A percentile compares a stretch with the other conserved stretches of the same genome.
Conservation (phyloP, 768 basidiomycete species). For the Grammothele lineata region DNA sequence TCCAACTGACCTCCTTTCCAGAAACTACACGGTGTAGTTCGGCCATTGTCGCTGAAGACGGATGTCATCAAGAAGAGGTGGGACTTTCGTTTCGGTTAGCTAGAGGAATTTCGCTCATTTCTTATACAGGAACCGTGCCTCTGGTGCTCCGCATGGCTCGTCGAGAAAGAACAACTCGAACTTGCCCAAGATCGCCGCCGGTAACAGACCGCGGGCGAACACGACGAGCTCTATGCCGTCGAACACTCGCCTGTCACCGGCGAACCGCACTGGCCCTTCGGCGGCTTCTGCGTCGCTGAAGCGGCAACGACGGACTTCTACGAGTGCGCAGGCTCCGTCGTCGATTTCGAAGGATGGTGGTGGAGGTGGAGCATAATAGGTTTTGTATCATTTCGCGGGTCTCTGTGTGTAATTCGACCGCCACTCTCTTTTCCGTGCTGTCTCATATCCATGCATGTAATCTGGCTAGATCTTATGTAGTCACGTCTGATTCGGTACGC, state of each 20-base stretch:
- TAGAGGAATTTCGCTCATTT: background rate
- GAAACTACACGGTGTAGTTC: conserved; percentile 95
- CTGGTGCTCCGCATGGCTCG: conserved; percentile 62
- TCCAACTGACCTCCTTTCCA: conserved; percentile 26
- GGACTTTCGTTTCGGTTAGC: conserved; percentile 6
- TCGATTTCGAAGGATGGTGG: conserved; percentile 26
- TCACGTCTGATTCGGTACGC: conserved; percentile 9
- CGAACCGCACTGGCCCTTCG: conserved; percentile 23
- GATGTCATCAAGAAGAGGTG: conserved; percentile 97
- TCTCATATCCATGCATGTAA: conserved; percentile 19
- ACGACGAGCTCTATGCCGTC: conserved; percentile 58
- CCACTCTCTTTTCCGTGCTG: conserved; percentile 32
- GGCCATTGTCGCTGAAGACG: conserved; percentile 92
- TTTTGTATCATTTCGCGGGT: conserved; percentile 22
- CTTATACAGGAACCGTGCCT: conserved; percentile 66
- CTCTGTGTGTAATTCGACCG: conserved; percentile 20
- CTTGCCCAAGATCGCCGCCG: conserved; percentile 73
- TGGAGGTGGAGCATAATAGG: conserved; percentile 14
- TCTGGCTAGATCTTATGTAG: conserved; percentile 21
- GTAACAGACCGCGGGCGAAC: conserved; percentile 65
- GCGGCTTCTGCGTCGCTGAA: conserved; percentile 51
- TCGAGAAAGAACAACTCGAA: conserved; percentile 58
- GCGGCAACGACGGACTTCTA: conserved; percentile 76
- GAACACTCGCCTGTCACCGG: conserved; percentile 38
- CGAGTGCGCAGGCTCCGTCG: conserved; percentile 43